Conservation (phyloP, 225 moss, liverwort and hornwort genomes). For the Lunularia cruciata region DNA sequence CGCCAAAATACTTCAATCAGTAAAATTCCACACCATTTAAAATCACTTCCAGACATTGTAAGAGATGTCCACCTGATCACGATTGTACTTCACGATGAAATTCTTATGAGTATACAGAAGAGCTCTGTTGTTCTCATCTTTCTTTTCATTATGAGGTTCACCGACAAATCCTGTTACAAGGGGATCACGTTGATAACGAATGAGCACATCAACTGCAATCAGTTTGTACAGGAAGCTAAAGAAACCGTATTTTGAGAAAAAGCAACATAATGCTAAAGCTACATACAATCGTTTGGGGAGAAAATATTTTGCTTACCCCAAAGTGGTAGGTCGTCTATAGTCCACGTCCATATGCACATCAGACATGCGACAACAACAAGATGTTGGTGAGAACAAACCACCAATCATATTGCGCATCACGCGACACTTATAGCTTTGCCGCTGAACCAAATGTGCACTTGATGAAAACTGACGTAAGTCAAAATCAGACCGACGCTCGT, state of each 20-base stretch:
- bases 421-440: too few relatives aligned
- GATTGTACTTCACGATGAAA: conserved; percentile 73
- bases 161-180: conserved; percentile 73
- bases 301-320: conserved; percentile 65
- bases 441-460: too few relatives aligned
- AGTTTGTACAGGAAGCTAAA: neutral
- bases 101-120: conserved; percentile 69
- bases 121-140: conserved; percentile 51
- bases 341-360: neutral
- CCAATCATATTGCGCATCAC: neutral
- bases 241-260: too few relatives aligned
- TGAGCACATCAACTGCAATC: neutral
- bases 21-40: too few relatives aligned
- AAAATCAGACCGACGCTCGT: too few relatives aligned
- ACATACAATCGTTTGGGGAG: neutral
- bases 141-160: conserved; percentile 57
- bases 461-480: too few relatives aligned
- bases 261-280: neutral
- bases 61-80: conserved; percentile 61
- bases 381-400: neutral
- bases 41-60: neutral
- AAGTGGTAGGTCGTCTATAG: conserved; percentile 92
- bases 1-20: too few relatives aligned
- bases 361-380: conserved; percentile 15
- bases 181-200: neutral